Conservation (phyloP, 352 stramenopile genomes). For the Globisporangium perplexum region DNA sequence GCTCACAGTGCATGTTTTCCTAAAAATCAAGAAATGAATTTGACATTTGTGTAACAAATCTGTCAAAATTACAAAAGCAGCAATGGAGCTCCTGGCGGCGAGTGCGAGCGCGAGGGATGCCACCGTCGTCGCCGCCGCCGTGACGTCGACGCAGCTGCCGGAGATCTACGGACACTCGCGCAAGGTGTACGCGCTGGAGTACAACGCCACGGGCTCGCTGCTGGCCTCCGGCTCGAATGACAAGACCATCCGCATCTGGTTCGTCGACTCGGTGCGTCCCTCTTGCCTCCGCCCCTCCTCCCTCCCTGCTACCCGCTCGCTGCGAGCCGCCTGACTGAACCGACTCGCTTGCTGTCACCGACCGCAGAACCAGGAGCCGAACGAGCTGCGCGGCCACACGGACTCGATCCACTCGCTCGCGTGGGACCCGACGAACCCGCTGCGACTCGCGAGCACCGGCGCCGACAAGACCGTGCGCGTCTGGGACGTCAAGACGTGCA, state of each 20-base stretch:
- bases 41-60: too few species aligned
- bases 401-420: constrained; percentile 66
- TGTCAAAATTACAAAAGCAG: not conserved
- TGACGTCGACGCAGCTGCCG: constrained; percentile 45
- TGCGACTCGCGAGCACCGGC: constrained; percentile 60
- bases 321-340: not conserved
- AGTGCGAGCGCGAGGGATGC: too few species aligned
- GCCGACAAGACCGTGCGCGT: constrained; percentile 81
- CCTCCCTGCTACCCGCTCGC: too few species aligned
- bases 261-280: constrained; percentile 40
- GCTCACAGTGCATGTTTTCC: too few species aligned
- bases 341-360: too few species aligned
- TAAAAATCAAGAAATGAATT: too few species aligned
- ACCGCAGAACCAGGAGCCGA: constrained; percentile 43
- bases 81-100: constrained; percentile 6
- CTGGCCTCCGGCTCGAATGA: constrained; percentile 80
- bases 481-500: constrained; percentile 77
- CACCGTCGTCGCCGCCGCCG: not conserved
- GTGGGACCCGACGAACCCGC: constrained; percentile 65
- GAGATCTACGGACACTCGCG: constrained; percentile 79
- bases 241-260: constrained; percentile 76
- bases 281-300: not conserved
- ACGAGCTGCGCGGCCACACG: constrained; percentile 64
- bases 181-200: constrained; percentile 77
- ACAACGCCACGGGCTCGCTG: constrained; percentile 63